Base-by-base conservation (phyloP, 1,139 yeast genomes). In the Yamadazyma atmosphaerica region DNA sequence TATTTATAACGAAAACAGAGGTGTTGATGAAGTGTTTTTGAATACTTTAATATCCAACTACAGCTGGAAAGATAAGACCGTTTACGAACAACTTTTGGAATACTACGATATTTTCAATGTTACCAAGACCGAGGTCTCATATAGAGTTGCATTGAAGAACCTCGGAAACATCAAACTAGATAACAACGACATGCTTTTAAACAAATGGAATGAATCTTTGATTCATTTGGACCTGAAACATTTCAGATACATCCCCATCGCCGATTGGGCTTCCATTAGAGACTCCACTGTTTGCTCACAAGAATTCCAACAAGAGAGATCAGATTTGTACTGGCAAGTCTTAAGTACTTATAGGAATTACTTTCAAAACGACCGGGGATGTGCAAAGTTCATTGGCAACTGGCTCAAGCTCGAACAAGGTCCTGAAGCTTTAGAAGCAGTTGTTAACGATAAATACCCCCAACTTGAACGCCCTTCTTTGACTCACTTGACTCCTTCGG, bases 191-290 rank as follows among this genome's bases (percentile, higher is more conserved):
- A 83, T 78, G 38, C 81, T 86, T 41, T 60, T 83, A 45, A 53
- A 58, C 18, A 68, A 78, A 46, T 87, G 95, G 89, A 66, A 74
- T 45, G 77, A 77, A 38, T 68, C 85, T 31, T 62, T 84, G 36
- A 43, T 55, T 11, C 67, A 71, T 43, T 74, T 83, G 49, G 87
- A 82, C 44, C 58, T 63, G 16, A 71, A 73, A 38, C 77, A 79
- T 6, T 78, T 75, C 60, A 63, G 58, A 26, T 82, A 81, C 51
- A 81, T 82, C 50, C 90, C 95, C 9, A 79, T 80, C 53, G 94
- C 92, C 18, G 95, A 87, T 63, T 86, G 95, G 92, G 83, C 90
- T 35, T 86, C 96, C 1, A 66, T 89, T 43, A 75, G 90, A 63
- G 88, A 83, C 58, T 86, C 90, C 11, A 84, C 92, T 4, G 74